Evolutionary conservation across 495 filamentous ascomycete genomes (phyloP).

Genomic region (Parachaetomium inaequale): DNA sequence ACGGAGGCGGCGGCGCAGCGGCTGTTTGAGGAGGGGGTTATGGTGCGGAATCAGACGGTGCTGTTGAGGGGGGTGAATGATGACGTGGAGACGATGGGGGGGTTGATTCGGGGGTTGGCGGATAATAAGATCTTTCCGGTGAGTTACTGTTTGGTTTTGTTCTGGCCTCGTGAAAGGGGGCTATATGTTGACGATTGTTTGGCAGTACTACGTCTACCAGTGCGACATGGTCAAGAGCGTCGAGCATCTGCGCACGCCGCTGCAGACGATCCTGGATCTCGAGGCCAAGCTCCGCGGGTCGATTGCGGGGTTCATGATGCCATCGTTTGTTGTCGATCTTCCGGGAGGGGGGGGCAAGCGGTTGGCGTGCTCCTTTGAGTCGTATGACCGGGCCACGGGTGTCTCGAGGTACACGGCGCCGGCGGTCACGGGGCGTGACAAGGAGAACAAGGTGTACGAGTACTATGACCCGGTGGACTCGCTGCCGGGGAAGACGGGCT

Average conservation of each 20-base stretch:
- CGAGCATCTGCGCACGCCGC: slow-evolving; percentile 59
- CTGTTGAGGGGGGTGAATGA: slow-evolving; percentile 57
- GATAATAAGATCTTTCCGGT: slow-evolving; percentile 54
- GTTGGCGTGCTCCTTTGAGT: slow-evolving; percentile 47
- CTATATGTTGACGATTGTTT: slow-evolving; percentile 9
- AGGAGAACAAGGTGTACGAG: slow-evolving; percentile 48
- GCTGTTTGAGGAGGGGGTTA: slow-evolving; percentile 49
- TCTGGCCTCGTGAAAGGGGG: too few relatives aligned
- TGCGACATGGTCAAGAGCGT: slow-evolving; percentile 54
- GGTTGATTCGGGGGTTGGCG: slow-evolving; percentile 49
- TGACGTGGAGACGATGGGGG: slow-evolving; percentile 47
- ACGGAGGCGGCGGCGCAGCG: slow-evolving; percentile 46
- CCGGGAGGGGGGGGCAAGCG: slow-evolving; percentile 60
- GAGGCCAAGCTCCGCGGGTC: slow-evolving; percentile 53
- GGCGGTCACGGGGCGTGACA: slow-evolving; percentile 43
- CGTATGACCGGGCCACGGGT: slow-evolving; percentile 50
- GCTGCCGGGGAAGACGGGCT: background rate
- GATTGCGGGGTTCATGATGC: slow-evolving; percentile 58
- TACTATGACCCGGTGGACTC: slow-evolving; percentile 53
- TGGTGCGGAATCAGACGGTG: slow-evolving; percentile 51
- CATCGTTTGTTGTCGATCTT: slow-evolving; percentile 58
- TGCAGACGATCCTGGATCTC: slow-evolving; percentile 53
- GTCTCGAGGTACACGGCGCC: slow-evolving; percentile 52
- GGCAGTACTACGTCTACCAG: slow-evolving; percentile 57
- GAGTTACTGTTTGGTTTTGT: slow-evolving; percentile 19